Evolutionary conservation across 768 basidiomycete species (phyloP).

Genomic region (Crassisporium funariophilum): DNA sequence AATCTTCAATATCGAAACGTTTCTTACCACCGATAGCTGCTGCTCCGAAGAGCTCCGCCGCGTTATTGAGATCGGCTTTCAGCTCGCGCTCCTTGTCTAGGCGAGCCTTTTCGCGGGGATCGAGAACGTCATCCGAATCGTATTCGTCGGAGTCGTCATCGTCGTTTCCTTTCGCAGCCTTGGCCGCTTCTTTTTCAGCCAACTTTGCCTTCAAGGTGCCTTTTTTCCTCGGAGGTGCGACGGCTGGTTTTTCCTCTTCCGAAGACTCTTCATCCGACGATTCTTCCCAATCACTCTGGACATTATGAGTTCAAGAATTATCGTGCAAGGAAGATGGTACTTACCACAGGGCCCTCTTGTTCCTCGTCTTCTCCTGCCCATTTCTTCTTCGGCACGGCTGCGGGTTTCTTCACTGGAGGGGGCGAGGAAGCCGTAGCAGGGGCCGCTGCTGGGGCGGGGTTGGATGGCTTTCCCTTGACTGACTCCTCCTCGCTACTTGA

Average conservation of each 20-base stretch:
- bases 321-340: constrained; percentile 31
- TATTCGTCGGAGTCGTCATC: constrained; percentile 54
- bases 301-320: constrained; percentile 10
- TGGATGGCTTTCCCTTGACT: constrained; percentile 24
- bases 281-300: constrained; percentile 97
- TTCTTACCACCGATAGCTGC: constrained; percentile 62
- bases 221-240: constrained; percentile 86
- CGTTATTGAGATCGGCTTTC: constrained; percentile 84
- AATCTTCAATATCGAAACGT: neutral
- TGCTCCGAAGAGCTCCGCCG: constrained; percentile 78
- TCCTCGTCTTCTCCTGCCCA: constrained; percentile 96
- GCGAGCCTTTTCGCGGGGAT: constrained; percentile 77
- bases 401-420: constrained; percentile 21
- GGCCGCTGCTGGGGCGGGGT: constrained; percentile 24
- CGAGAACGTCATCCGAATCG: constrained; percentile 74
- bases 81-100: constrained; percentile 81
- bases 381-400: constrained; percentile 53
- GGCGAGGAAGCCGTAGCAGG: constrained; percentile 10
- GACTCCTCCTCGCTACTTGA: constrained; percentile 40
- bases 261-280: constrained; percentile 55
- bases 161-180: constrained; percentile 49
- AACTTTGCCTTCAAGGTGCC: constrained; percentile 89
- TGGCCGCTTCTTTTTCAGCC: constrained; percentile 86
- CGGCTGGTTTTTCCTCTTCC: constrained; percentile 56
- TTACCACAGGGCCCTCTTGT: constrained; percentile 72